These are phyloP conservation scores for Ciborinia camelliae DNA, from an alignment of 2,329 filamentous ascomycete genomes.

Conservation along the genomic window DNA sequence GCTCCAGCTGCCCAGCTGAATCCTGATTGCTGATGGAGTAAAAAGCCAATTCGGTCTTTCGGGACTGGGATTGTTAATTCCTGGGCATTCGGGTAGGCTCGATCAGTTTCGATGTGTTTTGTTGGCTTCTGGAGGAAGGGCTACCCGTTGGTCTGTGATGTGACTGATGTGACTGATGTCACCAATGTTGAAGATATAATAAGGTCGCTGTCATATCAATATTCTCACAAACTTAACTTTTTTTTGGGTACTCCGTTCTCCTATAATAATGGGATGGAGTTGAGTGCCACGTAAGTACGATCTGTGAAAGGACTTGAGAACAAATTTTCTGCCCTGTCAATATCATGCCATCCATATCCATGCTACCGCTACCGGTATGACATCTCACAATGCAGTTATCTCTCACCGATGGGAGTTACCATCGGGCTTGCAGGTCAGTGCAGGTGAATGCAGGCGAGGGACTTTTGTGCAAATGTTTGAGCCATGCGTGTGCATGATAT, in stretches of 20 bases:
- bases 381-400: conserved; percentile 17
- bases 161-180: background rate
- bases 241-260: background rate
- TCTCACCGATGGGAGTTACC: conserved; percentile 9
- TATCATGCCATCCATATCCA: background rate
- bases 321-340: background rate
- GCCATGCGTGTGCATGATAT: background rate
- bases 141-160: background rate
- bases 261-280: background rate
- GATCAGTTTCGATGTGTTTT: background rate
- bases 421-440: background rate
- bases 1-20: too few species aligned
- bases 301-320: background rate
- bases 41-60: background rate
- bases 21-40: background rate
- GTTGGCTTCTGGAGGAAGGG: background rate
- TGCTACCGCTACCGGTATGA: background rate
- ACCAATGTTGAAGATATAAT: background rate
- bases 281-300: conserved; percentile 9
- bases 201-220: background rate
- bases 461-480: background rate
- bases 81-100: too few species aligned
- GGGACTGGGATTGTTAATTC: too few species aligned
- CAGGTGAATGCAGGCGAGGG: too few species aligned
- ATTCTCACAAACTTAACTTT: background rate